These are phyloP conservation scores for Botryotinia globosa DNA, from an alignment of 2,329 filamentous ascomycete species.

Conservation along the genomic window DNA sequence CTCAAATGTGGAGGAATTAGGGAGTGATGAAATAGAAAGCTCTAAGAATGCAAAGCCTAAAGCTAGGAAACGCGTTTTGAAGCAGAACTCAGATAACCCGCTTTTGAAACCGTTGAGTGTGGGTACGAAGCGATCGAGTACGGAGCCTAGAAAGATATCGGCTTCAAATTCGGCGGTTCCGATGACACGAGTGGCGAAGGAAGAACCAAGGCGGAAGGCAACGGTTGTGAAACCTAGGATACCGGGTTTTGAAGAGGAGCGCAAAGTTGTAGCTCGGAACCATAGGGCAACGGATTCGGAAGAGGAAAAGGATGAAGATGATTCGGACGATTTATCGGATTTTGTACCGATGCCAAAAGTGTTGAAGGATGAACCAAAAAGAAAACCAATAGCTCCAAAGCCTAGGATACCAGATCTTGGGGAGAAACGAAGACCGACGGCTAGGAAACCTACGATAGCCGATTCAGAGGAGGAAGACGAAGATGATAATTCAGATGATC, in stretches of 20 bases:
- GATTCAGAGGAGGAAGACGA: constrained; percentile 10
- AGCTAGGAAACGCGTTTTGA: constrained; percentile 31
- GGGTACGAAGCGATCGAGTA: background rate
- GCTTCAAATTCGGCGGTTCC: background rate
- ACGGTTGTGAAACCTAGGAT: background rate
- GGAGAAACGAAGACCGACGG: background rate
- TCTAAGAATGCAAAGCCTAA: constrained; percentile 21
- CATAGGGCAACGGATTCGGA: background rate
- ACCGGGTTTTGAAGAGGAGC: background rate
- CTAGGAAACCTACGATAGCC: background rate
- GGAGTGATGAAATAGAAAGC: constrained; percentile 6
- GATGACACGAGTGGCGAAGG: constrained; percentile 5
- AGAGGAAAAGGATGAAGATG: background rate
- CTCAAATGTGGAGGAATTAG: constrained; percentile 7
- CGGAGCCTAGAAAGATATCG: background rate
- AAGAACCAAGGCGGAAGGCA: background rate
- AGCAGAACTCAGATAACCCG: constrained; percentile 30
- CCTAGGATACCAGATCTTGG: background rate
- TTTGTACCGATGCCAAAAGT: constrained; percentile 24
- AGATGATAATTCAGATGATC: constrained; percentile 25
- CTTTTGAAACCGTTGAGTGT: constrained; percentile 28
- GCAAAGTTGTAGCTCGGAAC: background rate
- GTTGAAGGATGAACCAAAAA: background rate
- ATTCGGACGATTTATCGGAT: constrained; percentile 32
- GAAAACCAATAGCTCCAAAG: background rate